Evolutionary conservation across 106 monocot genomes (phyloP).

Genomic region (Acorus calamus): DNA sequence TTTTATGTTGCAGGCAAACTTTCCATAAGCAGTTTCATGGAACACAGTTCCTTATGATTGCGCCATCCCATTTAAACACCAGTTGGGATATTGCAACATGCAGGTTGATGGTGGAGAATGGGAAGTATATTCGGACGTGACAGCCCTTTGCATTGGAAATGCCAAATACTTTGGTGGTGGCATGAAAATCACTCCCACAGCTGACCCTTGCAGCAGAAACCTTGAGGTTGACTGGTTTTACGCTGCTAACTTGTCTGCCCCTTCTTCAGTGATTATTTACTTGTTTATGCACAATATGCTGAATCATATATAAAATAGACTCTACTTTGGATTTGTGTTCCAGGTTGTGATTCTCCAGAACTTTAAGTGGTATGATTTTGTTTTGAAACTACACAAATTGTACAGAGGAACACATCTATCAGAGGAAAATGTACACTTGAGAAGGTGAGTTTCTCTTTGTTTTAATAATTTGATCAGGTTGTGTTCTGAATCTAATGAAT

Average conservation of each 20-base stretch:
- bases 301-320: too few species aligned
- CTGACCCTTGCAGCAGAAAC: conserved; percentile 61
- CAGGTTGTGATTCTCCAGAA: conserved; percentile 89
- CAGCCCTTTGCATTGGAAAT: conserved; percentile 94
- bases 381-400: conserved; percentile 70
- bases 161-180: conserved; percentile 96
- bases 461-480: too few species aligned
- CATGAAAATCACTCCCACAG: conserved; percentile 83
- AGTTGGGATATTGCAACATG: background rate
- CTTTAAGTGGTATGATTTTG: conserved; percentile 93
- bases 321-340: background rate
- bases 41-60: too few species aligned
- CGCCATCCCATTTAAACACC: too few species aligned
- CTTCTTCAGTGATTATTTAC: background rate
- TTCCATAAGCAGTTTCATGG: too few species aligned
- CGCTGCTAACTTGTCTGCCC: too few species aligned
- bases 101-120: conserved; percentile 78
- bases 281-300: background rate
- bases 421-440: conserved; percentile 46
- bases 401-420: conserved; percentile 84
- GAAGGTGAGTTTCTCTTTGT: conserved; percentile 36
- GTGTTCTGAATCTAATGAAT: too few species aligned
- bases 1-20: too few species aligned
- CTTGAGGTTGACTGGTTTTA: conserved; percentile 45
- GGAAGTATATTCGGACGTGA: conserved; percentile 57